Conservation (phyloP, 106 monocot genomes). For the Platanthera zijinensis region DNA sequence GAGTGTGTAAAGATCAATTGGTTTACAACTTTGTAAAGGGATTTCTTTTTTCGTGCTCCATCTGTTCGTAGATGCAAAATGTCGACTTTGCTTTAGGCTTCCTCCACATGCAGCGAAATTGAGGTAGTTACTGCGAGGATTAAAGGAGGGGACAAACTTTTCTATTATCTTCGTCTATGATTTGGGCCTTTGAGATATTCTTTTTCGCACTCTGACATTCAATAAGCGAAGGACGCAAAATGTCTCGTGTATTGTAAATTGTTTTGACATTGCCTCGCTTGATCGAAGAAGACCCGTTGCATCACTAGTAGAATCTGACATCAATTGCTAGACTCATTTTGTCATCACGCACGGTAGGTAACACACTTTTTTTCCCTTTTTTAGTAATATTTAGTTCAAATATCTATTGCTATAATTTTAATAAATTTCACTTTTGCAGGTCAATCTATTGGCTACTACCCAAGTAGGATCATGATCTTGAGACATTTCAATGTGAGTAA, state of each 20-base stretch:
- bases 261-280: background rate
- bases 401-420: background rate
- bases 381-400: background rate
- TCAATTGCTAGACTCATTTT: background rate
- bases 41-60: background rate
- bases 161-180: background rate
- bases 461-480: background rate
- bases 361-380: background rate
- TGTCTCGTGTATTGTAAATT: background rate
- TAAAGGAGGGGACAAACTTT: background rate
- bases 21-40: constrained; percentile 1
- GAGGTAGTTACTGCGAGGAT: background rate
- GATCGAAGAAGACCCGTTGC: background rate
- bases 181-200: constrained; percentile 1
- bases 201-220: background rate
- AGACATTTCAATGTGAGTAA: background rate
- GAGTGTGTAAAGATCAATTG: background rate
- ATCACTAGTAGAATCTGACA: background rate
- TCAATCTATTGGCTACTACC: background rate
- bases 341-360: background rate
- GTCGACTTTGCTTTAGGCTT: background rate
- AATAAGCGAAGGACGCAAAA: background rate
- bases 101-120: background rate
- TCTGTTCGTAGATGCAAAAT: background rate
- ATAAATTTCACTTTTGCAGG: background rate